These are phyloP conservation scores for Naganishia cerealis DNA, from an alignment of 1,284 basidiomycete genomes.

Conservation along the genomic window DNA sequence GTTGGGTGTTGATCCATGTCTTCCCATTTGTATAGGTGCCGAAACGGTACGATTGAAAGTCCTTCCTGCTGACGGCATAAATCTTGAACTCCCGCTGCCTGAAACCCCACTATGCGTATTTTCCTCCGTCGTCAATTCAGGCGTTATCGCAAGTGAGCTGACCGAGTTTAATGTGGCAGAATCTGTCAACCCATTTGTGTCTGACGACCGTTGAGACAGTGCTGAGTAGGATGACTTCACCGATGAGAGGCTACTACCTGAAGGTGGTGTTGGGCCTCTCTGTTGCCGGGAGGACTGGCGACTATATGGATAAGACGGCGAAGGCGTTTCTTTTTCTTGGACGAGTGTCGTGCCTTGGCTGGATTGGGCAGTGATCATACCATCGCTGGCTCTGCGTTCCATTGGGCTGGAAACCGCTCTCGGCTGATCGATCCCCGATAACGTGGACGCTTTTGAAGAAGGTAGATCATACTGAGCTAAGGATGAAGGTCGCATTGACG, in stretches of 20 bases:
- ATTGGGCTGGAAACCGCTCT: conserved; percentile 22
- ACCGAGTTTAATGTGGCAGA: conserved; percentile 26
- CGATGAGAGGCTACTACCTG: conserved; percentile 23
- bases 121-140: conserved; percentile 5
- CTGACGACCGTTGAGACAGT: conserved; percentile 19
- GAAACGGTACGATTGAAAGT: conserved; percentile 28
- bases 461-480: conserved; percentile 17
- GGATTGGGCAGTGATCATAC: conserved; percentile 14
- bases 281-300: not conserved
- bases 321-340: conserved; percentile 16
- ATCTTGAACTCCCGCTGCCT: conserved; percentile 9
- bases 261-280: conserved; percentile 31
- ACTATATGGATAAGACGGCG: conserved; percentile 2
- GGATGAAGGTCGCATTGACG: conserved; percentile 10
- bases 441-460: not conserved
- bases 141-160: conserved; percentile 23
- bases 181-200: conserved; percentile 29
- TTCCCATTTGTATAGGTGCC: conserved; percentile 23
- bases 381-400: conserved; percentile 31
- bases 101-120: not conserved
- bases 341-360: not conserved
- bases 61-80: conserved; percentile 15
- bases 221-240: conserved; percentile 18
- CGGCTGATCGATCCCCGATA: not conserved
- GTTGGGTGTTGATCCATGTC: not conserved